These are phyloP conservation scores for Linum trigynum DNA, from an alignment of 345 rosid species.

Conservation along the genomic window DNA sequence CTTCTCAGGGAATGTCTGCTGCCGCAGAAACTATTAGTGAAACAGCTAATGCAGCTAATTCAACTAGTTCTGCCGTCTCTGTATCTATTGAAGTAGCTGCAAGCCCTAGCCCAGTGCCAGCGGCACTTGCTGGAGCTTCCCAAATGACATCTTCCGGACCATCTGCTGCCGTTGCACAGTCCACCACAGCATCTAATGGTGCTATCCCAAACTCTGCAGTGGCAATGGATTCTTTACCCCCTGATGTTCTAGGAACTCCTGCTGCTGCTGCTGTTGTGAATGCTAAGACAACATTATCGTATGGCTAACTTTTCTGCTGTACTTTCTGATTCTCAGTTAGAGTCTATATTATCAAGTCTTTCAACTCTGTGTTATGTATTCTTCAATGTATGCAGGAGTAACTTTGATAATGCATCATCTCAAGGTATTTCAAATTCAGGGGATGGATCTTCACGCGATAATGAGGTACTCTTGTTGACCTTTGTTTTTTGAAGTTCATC, in stretches of 20 bases:
- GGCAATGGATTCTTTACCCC: slow-evolving; percentile 23
- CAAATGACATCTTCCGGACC: slow-evolving; percentile 38
- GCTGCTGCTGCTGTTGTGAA: slow-evolving; percentile 25
- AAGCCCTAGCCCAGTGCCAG: slow-evolving; percentile 71
- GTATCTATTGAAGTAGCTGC: slow-evolving; percentile 33
- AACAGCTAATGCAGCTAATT: slow-evolving; percentile 26
- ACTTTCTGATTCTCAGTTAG: not conserved
- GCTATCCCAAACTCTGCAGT: slow-evolving; percentile 21
- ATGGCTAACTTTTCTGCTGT: slow-evolving; percentile 18
- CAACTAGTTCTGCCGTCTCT: slow-evolving; percentile 36
- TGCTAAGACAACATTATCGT: slow-evolving; percentile 40
- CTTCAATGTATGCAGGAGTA: slow-evolving; percentile 24
- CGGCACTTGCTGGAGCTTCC: slow-evolving; percentile 35
- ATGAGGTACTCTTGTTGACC: slow-evolving; percentile 40
- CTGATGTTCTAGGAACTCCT: slow-evolving; percentile 30
- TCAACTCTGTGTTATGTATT: slow-evolving; percentile 7
- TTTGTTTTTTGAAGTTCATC: slow-evolving; percentile 6
- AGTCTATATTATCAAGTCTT: not conserved
- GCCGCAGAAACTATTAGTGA: slow-evolving; percentile 35
- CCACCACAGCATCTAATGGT: slow-evolving; percentile 21
- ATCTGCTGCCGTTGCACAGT: slow-evolving; percentile 30
- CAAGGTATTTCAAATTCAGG: slow-evolving; percentile 30
- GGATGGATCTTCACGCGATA: slow-evolving; percentile 43
- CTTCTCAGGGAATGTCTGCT: slow-evolving; percentile 35
- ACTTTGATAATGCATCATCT: slow-evolving; percentile 30